These are phyloP conservation scores for Macroventuria anomochaeta DNA, from an alignment of 2,329 filamentous ascomycete species.

Conservation along the genomic window DNA sequence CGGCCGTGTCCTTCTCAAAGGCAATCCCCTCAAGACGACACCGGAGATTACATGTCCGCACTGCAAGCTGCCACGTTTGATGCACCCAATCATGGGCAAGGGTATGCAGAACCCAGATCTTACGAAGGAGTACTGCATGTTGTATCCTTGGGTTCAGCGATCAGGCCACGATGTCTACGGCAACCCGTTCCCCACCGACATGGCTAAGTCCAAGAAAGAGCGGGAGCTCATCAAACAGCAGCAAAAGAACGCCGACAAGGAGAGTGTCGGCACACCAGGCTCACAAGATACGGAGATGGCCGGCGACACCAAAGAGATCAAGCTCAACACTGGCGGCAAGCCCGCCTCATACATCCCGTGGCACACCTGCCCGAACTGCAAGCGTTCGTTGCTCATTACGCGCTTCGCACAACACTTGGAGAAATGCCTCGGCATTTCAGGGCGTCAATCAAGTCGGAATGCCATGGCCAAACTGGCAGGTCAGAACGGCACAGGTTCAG, in stretches of 20 bases:
- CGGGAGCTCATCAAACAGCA: conserved; percentile 61
- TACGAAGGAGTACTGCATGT: conserved; percentile 74
- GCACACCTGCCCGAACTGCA: conserved; percentile 66
- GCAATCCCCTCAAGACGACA: conserved; percentile 74
- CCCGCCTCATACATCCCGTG: conserved; percentile 57
- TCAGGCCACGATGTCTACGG: conserved; percentile 81
- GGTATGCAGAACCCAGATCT: conserved; percentile 69
- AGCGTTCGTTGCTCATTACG: conserved; percentile 66
- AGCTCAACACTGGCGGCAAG: conserved; percentile 57
- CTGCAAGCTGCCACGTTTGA: conserved; percentile 75
- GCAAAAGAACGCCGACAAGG: conserved; percentile 51
- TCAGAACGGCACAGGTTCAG: conserved; percentile 50
- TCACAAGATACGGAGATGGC: conserved; percentile 52
- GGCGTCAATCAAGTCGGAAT: conserved; percentile 58
- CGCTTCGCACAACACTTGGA: conserved; percentile 67
- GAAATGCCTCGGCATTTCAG: conserved; percentile 65
- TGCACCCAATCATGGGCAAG: conserved; percentile 74
- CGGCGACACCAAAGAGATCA: conserved; percentile 51
- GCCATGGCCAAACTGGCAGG: conserved; percentile 55
- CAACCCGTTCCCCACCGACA: conserved; percentile 77
- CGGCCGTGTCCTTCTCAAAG: conserved; percentile 71
- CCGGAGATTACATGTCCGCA: conserved; percentile 75
- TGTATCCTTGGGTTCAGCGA: conserved; percentile 77
- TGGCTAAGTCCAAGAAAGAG: conserved; percentile 78
- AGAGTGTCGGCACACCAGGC: conserved; percentile 54